Evolutionary conservation across 164 flowering plant species (phyloP), one percentile per base, ranked within the genome.

Genomic region (Vitis riparia): DNA sequence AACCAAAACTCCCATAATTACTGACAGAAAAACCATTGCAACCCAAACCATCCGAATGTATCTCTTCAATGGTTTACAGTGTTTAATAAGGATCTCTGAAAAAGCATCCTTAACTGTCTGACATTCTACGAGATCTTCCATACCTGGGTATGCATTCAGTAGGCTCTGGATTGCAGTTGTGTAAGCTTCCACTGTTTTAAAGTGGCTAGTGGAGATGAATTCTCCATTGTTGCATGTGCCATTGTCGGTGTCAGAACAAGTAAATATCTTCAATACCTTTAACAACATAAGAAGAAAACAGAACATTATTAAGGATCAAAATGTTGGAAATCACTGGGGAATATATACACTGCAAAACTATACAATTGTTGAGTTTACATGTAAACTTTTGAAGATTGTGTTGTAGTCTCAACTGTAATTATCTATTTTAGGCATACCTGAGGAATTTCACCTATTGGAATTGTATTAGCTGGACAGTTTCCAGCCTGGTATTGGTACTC

Each of bases 21-120:
- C 48, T 10, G 95, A 80, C 3, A 92, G 81, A 61, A 69, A 69
- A 29, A 78, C 62, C 75, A 85, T 17, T 29, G 88, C 72, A 51
- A 75, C 76, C 97, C 97, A 94, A 2, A 78, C 86, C 82, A 91
- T 80, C 15, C 69, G 66, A 17, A 59, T 79, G 52, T 71, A 76
- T 71, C 77, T 86, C 85, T 84, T 91, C 75, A 91, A 69, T 1
- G 97, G 97, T 49, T 75, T 78, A 84, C 99, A 92, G 61, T 92
- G 91, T 7, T 85, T 59, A 19, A 48, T 27, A 44, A 87, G 82
- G 71, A 94, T 88, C 71, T 84, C 80, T 0, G 88, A 68, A 56
- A 92, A 88, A 0, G 94, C 90, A 56, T 86, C 81, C 71, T 85
- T 83, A 37, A 94, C 91, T 14, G 83, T 67, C 59, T 83, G 80